Conservation (phyloP, 257 asterid genomes). For the Solanum rostratum region DNA sequence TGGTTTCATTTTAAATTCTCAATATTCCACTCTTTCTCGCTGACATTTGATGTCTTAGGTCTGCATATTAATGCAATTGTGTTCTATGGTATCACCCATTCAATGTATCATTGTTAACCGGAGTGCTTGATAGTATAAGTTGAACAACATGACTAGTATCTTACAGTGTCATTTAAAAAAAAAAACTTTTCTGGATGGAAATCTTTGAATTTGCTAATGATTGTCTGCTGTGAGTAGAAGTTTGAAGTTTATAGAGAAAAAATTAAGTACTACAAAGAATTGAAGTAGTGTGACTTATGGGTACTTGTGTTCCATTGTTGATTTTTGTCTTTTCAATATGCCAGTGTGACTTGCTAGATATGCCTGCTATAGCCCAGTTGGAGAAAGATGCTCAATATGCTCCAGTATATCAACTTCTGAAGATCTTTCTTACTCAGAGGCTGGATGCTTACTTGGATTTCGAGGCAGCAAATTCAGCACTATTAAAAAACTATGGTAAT, state of each 20-base stretch:
- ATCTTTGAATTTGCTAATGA: background rate
- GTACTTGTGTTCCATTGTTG: background rate
- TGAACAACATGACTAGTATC: background rate
- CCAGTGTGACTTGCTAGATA: slow-evolving; percentile 74
- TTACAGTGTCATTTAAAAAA: background rate
- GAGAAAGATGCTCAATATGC: slow-evolving; percentile 67
- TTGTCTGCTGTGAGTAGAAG: background rate
- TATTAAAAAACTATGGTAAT: slow-evolving; percentile 52
- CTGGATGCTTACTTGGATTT: slow-evolving; percentile 71
- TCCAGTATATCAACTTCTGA: slow-evolving; percentile 57
- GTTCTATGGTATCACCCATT: background rate
- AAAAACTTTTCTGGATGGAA: background rate
- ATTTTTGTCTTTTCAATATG: background rate
- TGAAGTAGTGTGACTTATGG: background rate
- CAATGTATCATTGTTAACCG: background rate
- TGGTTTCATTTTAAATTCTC: background rate
- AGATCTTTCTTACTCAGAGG: slow-evolving; percentile 74
- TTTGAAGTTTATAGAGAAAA: background rate
- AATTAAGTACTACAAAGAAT: background rate
- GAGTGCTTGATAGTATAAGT: background rate
- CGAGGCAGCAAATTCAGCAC: slow-evolving; percentile 48
- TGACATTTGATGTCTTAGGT: background rate
- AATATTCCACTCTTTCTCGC: background rate
- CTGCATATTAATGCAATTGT: background rate
- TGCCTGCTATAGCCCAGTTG: slow-evolving; percentile 82